Evolutionary conservation across 2,329 filamentous ascomycete genomes (phyloP).

Genomic region (Lachnellula arida): DNA sequence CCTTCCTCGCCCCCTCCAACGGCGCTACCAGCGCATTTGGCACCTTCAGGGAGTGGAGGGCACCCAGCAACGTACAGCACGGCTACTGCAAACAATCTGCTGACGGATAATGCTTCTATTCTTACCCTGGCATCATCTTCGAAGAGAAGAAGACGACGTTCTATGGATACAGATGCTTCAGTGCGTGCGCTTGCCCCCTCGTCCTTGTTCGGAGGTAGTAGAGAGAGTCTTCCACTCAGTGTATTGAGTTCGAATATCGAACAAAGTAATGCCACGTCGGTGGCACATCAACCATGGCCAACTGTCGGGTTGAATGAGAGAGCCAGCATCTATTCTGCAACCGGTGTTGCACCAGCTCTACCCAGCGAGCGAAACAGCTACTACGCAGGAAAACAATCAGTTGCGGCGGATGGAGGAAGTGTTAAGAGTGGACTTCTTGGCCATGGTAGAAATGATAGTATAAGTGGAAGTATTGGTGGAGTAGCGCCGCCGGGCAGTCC

Average conservation of each 20-base stretch:
- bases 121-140: slow-evolving; percentile 79
- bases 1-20: slow-evolving; percentile 61
- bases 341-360: slow-evolving; percentile 61
- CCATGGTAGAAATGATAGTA: slow-evolving; percentile 77
- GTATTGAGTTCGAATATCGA: slow-evolving; percentile 70
- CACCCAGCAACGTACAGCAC: slow-evolving; percentile 68
- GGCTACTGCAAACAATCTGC: slow-evolving; percentile 76
- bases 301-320: slow-evolving; percentile 50
- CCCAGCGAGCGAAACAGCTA: slow-evolving; percentile 76
- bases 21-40: slow-evolving; percentile 67
- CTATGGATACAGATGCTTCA: slow-evolving; percentile 80
- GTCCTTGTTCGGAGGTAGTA: slow-evolving; percentile 75
- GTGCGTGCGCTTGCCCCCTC: slow-evolving; percentile 80
- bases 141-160: slow-evolving; percentile 70
- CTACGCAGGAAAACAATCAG: slow-evolving; percentile 56
- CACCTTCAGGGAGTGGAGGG: slow-evolving; percentile 40
- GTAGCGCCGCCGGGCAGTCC: slow-evolving; percentile 50
- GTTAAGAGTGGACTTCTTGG: slow-evolving; percentile 72
- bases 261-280: slow-evolving; percentile 41
- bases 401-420: slow-evolving; percentile 65
- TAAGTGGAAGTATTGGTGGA: slow-evolving; percentile 68
- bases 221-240: slow-evolving; percentile 74
- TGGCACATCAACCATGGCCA: slow-evolving; percentile 49
- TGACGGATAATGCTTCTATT: slow-evolving; percentile 83
- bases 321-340: slow-evolving; percentile 77